phyloP scores from a whole-genome alignment of 2,329 filamentous ascomycete genomes.

The Colletotrichum sublineola region DNA sequence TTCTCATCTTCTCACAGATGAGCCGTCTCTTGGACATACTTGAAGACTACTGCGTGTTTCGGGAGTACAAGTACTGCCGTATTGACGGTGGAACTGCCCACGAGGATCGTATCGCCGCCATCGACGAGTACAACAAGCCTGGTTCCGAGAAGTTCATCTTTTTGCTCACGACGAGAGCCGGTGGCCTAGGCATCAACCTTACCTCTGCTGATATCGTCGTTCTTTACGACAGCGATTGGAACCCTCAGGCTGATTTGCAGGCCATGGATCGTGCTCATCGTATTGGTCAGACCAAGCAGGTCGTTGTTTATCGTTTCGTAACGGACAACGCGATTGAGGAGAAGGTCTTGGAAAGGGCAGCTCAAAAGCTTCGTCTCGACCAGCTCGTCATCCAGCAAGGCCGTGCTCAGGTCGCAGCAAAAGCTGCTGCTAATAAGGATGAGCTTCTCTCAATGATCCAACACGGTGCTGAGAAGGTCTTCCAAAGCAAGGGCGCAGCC shows the following conservation, averaged over 20 bases:
- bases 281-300: constrained; percentile 98
- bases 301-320: constrained; percentile 95
- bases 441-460: constrained; percentile 98
- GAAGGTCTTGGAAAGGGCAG: constrained; percentile 95
- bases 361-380: constrained; percentile 95
- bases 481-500: constrained; percentile 78
- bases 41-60: constrained; percentile 98
- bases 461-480: constrained; percentile 96
- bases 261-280: constrained; percentile 99
- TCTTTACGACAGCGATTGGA: constrained; percentile 98
- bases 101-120: constrained; percentile 96
- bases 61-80: constrained; percentile 94
- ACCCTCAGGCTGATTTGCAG: constrained; percentile 96
- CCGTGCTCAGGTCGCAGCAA: constrained; percentile 88
- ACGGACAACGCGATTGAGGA: constrained; percentile 99
- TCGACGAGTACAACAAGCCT: constrained; percentile 98
- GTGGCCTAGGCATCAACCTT: constrained; percentile 96
- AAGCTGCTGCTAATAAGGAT: constrained; percentile 94
- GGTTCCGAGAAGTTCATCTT: constrained; percentile 98
- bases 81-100: constrained; percentile 98
- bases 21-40: constrained; percentile 96
- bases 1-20: constrained; percentile 99
- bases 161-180: constrained; percentile 92
- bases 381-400: constrained; percentile 99
- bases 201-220: constrained; percentile 96